These are phyloP conservation scores for Cerrena zonata DNA, from an alignment of 1,284 basidiomycete species.

Conservation along the genomic window DNA sequence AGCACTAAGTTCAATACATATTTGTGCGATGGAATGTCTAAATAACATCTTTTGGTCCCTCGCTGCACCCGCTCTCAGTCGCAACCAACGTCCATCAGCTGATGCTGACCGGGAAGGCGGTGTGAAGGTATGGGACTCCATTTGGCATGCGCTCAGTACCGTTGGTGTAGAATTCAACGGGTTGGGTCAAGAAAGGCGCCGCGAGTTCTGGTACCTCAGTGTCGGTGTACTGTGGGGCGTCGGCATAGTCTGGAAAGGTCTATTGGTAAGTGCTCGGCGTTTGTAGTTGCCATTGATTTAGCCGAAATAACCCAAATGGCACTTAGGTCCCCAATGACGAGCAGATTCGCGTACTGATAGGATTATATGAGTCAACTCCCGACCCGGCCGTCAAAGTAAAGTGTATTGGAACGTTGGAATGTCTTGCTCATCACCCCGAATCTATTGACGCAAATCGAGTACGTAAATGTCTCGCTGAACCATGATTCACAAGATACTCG, in stretches of 20 bases:
- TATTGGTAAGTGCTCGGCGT: constrained; percentile 37
- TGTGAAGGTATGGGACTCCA: constrained; percentile 49
- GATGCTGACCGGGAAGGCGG: constrained; percentile 44
- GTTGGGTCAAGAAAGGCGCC: constrained; percentile 58
- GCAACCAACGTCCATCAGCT: constrained; percentile 25
- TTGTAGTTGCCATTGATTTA: not conserved
- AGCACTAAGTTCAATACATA: constrained; percentile 72
- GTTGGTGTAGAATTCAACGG: constrained; percentile 55
- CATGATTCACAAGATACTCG: not conserved
- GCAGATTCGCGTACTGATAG: constrained; percentile 63
- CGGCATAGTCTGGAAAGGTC: constrained; percentile 62
- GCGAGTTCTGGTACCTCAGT: constrained; percentile 67
- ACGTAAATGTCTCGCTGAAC: constrained; percentile 22
- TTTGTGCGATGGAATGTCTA: constrained; percentile 82
- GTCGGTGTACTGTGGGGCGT: constrained; percentile 77
- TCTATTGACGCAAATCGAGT: constrained; percentile 70
- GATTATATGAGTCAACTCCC: constrained; percentile 51
- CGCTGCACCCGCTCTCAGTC: constrained; percentile 29
- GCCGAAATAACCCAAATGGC: not conserved
- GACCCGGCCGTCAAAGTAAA: constrained; percentile 62
- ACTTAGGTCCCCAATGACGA: constrained; percentile 47
- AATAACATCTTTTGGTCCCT: constrained; percentile 85
- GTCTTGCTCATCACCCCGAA: constrained; percentile 65
- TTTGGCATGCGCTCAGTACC: constrained; percentile 50
- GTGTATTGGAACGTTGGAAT: constrained; percentile 78